Base-by-base conservation (phyloP, 2,329 filamentous ascomycete species). In the Stachybotrys chlorohalonatus region DNA sequence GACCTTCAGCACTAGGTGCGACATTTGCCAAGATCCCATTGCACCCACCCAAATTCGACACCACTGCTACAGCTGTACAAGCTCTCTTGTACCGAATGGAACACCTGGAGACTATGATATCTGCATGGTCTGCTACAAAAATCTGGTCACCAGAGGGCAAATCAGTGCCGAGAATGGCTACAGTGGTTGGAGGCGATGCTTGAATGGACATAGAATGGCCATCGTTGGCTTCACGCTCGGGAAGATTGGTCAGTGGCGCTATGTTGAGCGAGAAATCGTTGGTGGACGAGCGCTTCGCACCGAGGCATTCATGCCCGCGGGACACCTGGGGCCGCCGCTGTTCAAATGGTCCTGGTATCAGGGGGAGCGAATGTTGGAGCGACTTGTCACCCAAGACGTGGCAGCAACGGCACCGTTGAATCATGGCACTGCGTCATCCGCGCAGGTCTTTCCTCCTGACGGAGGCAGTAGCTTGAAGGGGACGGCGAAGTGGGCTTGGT, bases 161-260 rank as follows among this genome's bases (percentile, higher is more conserved):
- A 85, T 96, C 58, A 84, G 82, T 54, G 73, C 76, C 16, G 87
- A 92, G 57, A 91, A 96, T 60, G 91, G 92, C 0, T 78, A 84
- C 5, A 78, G 77, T 11, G 92, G 92, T 3, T 96, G 93, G 93
- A 80, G 91, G 11, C 80, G 91, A 51, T 97, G 93, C 66, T 77
- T 85, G 1, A 78, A 80, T 47, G 87, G 88, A 6, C 93, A 97
- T 65, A 83, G 92, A 36, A 96, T 96, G 90, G 82, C 86, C 0
- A 75, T 95, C 11, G 76, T 95, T 11, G 86, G 84, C 0, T 96
- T 93, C 64, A 79, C 86, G 56, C 85, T 90, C 54, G 78, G 79
- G 36, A 78, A 81, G 16, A 81, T 82, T 30, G 87, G 87, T 0
- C 84, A 87, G 62, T 78, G 82, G 57, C 81, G 90, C 32, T 75